Conservation (phyloP, 805 yeast species). For the Kuraishia ogatae region DNA sequence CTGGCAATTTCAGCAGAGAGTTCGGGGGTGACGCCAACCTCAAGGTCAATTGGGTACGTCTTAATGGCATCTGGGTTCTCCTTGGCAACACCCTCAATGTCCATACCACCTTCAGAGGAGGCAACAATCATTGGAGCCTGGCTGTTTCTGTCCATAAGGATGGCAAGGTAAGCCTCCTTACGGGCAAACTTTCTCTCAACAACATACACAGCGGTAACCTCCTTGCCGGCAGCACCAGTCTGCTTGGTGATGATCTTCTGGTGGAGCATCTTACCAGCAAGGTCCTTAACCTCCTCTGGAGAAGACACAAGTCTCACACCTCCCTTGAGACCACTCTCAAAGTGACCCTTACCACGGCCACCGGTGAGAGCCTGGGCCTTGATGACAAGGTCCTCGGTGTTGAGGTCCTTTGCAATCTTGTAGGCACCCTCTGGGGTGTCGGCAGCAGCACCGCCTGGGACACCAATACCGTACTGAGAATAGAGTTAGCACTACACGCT, state of each 20-base stretch:
- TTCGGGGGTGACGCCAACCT: constrained; percentile 70
- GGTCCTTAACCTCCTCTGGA: constrained; percentile 78
- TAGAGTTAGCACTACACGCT: background rate
- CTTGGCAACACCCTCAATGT: constrained; percentile 97
- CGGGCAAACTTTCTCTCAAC: constrained; percentile 91
- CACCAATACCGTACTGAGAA: constrained; percentile 67
- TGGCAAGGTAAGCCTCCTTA: constrained; percentile 93
- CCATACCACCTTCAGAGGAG: constrained; percentile 98
- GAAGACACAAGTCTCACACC: constrained; percentile 89
- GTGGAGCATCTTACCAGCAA: constrained; percentile 83
- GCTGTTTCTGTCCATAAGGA: constrained; percentile 86
- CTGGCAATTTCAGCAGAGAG: constrained; percentile 72
- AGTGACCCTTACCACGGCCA: constrained; percentile 99
- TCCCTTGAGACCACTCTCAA: constrained; percentile 90
- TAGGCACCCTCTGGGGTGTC: constrained; percentile 83
- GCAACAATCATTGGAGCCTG: constrained; percentile 92
- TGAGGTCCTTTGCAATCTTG: constrained; percentile 68
- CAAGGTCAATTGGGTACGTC: constrained; percentile 72
- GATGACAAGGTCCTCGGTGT: constrained; percentile 77
- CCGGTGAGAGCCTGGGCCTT: constrained; percentile 99
- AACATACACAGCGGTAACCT: constrained; percentile 91
- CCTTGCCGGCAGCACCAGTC: constrained; percentile 95
- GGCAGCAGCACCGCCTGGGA: constrained; percentile 89
- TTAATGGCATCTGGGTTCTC: constrained; percentile 86
- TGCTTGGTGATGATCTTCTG: constrained; percentile 96